These are phyloP conservation scores for Camellia japonica DNA, from an alignment of 148 eudicot genomes.

Conservation along the genomic window DNA sequence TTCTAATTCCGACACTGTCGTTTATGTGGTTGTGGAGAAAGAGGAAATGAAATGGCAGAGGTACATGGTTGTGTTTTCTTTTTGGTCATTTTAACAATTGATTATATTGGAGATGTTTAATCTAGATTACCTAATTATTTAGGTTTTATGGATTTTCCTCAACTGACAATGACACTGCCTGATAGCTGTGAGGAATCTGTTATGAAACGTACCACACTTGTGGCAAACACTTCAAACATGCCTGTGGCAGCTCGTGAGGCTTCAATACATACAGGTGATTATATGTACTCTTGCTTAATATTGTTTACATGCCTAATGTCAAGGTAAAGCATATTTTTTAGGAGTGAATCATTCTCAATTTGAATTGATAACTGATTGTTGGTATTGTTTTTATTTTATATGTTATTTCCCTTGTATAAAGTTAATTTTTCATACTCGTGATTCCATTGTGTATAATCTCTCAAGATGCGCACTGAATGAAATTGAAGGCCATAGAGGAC, in stretches of 20 bases:
- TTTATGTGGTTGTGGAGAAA: constrained; percentile 99
- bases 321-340: constrained; percentile 29
- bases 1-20: constrained; percentile 98
- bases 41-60: constrained; percentile 99
- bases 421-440: neutral
- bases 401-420: neutral
- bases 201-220: constrained; percentile 99
- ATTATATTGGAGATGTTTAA: neutral
- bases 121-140: constrained; percentile 4
- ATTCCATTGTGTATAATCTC: neutral
- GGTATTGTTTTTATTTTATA: neutral
- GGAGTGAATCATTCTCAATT: neutral
- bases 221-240: constrained; percentile 99
- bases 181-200: constrained; percentile 99
- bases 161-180: constrained; percentile 98
- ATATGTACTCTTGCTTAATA: neutral
- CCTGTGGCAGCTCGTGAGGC: constrained; percentile 99
- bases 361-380: neutral
- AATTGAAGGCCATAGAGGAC: neutral
- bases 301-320: constrained; percentile 6
- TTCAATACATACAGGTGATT: constrained; percentile 90
- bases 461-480: neutral
- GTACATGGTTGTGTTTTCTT: constrained; percentile 34
- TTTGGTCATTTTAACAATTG: constrained; percentile 7
- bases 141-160: constrained; percentile 99